Conservation (phyloP, 371 early-diverging fungal genomes). For the Sporodiniella umbellata region DNA sequence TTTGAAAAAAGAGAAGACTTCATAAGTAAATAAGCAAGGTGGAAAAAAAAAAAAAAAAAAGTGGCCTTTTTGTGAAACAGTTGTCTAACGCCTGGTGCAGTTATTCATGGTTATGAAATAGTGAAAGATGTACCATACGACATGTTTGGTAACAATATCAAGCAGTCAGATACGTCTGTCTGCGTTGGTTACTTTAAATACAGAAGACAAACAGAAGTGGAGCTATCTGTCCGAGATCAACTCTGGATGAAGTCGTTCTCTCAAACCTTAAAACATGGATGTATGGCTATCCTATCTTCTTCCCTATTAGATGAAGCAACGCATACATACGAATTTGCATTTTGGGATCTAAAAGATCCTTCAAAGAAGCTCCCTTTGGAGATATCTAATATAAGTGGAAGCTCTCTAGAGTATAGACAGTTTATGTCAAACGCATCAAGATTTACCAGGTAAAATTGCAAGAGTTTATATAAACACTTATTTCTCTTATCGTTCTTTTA, state of each 20-base stretch:
- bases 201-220: conserved; percentile 9
- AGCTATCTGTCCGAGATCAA: conserved; percentile 11
- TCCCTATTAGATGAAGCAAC: conserved; percentile 8
- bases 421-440: conserved; percentile 19
- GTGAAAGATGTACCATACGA: conserved; percentile 15
- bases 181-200: conserved; percentile 21
- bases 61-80: not conserved
- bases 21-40: conserved; percentile 17
- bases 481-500: not conserved
- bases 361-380: conserved; percentile 7
- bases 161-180: conserved; percentile 3
- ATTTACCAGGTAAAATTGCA: conserved; percentile 3
- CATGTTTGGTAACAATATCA: conserved; percentile 6
- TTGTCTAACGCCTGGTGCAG: conserved; percentile 1
- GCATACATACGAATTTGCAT: conserved; percentile 17
- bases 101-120: conserved; percentile 23
- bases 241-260: conserved; percentile 15
- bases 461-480: not conserved
- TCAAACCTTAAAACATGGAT: conserved; percentile 10
- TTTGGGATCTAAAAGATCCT: conserved; percentile 20
- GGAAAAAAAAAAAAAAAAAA: not conserved
- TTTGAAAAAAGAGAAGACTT: conserved; percentile 15
- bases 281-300: conserved; percentile 15
- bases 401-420: conserved; percentile 6
- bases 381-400: conserved; percentile 17